A percentile compares a stretch with the other conserved stretches of the same genome.
Evolutionary conservation across 257 asterid genomes (phyloP).

Genomic region (Ophiorrhiza pumila): DNA sequence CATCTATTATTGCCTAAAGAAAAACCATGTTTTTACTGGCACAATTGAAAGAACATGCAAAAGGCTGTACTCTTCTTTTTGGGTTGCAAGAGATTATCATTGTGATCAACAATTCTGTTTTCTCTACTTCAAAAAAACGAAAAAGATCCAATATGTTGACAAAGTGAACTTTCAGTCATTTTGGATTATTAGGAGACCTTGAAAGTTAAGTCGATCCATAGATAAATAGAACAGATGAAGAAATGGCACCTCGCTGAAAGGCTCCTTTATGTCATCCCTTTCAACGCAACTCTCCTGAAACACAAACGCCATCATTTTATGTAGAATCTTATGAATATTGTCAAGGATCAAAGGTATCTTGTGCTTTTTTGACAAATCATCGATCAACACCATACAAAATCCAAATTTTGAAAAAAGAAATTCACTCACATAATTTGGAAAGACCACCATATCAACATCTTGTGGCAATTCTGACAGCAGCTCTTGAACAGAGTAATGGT

Average conservation of each 20-base stretch:
- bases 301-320: neutral
- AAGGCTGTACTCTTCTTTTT: neutral
- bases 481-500: slow-evolving; percentile 35
- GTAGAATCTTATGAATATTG: neutral
- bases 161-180: neutral
- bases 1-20: too few relatives aligned
- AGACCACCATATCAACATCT: slow-evolving; percentile 35
- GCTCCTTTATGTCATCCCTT: slow-evolving; percentile 44
- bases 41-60: neutral
- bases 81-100: too few relatives aligned
- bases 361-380: neutral
- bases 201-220: neutral
- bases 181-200: neutral
- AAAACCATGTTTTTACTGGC: neutral
- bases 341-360: neutral
- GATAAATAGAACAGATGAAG: neutral
- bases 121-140: neutral
- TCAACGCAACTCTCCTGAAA: slow-evolving; percentile 50
- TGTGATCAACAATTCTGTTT: neutral
- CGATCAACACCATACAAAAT: neutral
- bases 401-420: neutral
- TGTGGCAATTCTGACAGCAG: slow-evolving; percentile 35
- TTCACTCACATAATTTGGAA: slow-evolving; percentile 46
- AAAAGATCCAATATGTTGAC: neutral
- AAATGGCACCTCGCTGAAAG: slow-evolving; percentile 47